These are phyloP conservation scores for Cladosporium austrohemisphaericum DNA, from an alignment of 2,329 filamentous ascomycete species.

Conservation along the genomic window DNA sequence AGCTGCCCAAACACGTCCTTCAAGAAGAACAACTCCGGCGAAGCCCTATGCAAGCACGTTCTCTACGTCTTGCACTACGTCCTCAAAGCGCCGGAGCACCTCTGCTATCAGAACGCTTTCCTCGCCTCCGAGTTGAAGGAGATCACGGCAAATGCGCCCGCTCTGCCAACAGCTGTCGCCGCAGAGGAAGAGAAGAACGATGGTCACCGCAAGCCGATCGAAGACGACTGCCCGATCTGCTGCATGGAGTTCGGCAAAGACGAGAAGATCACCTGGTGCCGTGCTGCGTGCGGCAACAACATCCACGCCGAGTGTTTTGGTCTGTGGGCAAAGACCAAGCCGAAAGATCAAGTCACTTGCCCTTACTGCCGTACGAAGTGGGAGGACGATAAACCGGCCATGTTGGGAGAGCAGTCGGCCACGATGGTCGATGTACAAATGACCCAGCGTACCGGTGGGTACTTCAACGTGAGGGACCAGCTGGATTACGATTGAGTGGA, in stretches of 20 bases:
- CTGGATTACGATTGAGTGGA: constrained; percentile 22
- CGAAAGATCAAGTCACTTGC: constrained; percentile 26
- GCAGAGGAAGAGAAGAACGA: constrained; percentile 33
- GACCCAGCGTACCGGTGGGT: constrained; percentile 25
- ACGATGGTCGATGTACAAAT: constrained; percentile 22
- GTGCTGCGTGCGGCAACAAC: constrained; percentile 60
- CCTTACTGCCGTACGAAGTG: constrained; percentile 31
- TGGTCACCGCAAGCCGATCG: constrained; percentile 55
- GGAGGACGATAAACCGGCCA: constrained; percentile 20
- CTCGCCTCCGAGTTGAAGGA: constrained; percentile 55
- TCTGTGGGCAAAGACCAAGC: constrained; percentile 42
- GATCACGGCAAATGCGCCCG: constrained; percentile 53
- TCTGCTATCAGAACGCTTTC: constrained; percentile 59
- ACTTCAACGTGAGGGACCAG: constrained; percentile 31
- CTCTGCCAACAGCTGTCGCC: constrained; percentile 39
- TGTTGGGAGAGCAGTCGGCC: constrained; percentile 16
- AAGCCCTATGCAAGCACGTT: constrained; percentile 58
- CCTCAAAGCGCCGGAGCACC: constrained; percentile 53
- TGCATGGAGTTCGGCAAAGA: constrained; percentile 53
- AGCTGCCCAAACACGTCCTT: constrained; percentile 24
- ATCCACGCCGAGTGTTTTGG: constrained; percentile 57
- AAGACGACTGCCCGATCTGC: constrained; percentile 63
- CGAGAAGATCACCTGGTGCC: constrained; percentile 55
- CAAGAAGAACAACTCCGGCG: constrained; percentile 34
- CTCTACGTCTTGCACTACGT: constrained; percentile 58